phyloP scores from a whole-genome alignment of 768 basidiomycete species.

The Hericium erinaceus region DNA sequence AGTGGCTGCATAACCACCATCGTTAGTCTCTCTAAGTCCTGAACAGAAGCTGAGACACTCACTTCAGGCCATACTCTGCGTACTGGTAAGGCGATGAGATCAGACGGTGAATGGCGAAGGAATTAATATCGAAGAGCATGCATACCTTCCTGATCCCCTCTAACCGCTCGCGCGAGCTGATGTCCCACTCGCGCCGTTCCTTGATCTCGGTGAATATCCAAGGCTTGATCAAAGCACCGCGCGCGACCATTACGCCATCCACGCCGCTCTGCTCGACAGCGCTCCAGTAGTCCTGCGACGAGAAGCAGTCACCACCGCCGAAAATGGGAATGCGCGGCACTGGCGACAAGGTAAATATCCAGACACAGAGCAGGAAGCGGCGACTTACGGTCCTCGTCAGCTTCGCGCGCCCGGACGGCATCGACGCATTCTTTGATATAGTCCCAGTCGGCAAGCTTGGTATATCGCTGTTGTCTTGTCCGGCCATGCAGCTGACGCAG shows the following conservation, averaged over 20 bases:
- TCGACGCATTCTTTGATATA: constrained; percentile 87
- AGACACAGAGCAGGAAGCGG: background rate
- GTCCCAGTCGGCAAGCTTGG: constrained; percentile 86
- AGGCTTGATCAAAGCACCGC: constrained; percentile 93
- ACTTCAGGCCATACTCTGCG: constrained; percentile 80
- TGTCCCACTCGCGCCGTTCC: constrained; percentile 90
- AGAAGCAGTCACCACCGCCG: constrained; percentile 94
- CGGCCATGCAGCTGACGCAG: constrained; percentile 86
- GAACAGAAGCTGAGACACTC: constrained; percentile 18
- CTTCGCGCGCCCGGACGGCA: constrained; percentile 61
- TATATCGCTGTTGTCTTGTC: constrained; percentile 90
- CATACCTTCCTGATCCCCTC: constrained; percentile 68
- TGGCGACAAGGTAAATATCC: constrained; percentile 20
- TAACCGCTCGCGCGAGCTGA: constrained; percentile 74
- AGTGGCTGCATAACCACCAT: constrained; percentile 42
- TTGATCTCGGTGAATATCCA: constrained; percentile 96
- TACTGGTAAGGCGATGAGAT: constrained; percentile 37
- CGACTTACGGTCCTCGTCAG: constrained; percentile 59
- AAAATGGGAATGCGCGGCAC: constrained; percentile 89
- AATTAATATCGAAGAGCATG: background rate
- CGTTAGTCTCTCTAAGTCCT: background rate
- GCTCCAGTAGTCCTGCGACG: constrained; percentile 73
- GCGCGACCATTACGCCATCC: constrained; percentile 91
- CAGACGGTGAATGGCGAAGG: background rate
- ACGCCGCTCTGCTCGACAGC: constrained; percentile 74